phyloP scores from a whole-genome alignment of 1,139 yeast species.

The Candida sanyaensis region DNA sequence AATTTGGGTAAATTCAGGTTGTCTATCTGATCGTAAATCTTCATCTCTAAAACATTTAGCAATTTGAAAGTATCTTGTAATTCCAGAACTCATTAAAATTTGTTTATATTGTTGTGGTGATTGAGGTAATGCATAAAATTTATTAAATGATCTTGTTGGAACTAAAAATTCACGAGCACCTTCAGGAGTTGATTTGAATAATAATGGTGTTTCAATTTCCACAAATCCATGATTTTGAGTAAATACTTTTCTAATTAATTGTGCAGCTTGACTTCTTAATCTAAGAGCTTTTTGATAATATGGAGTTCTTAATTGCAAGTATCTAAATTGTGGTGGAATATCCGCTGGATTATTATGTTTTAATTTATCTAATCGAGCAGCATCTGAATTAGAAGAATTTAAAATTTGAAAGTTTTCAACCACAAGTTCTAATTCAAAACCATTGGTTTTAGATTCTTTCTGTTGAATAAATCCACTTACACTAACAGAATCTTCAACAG shows the following conservation, averaged over 20 bases:
- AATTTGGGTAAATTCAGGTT: slow-evolving; percentile 95
- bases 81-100: slow-evolving; percentile 90
- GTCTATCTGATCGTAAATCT: slow-evolving; percentile 91
- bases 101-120: slow-evolving; percentile 98
- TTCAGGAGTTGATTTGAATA: slow-evolving; percentile 96
- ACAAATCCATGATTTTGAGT: slow-evolving; percentile 52
- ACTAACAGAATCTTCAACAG: slow-evolving; percentile 74
- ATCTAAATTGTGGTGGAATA: slow-evolving; percentile 79
- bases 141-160: slow-evolving; percentile 69
- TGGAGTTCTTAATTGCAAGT: slow-evolving; percentile 72
- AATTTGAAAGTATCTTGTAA: slow-evolving; percentile 80
- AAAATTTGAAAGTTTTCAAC: slow-evolving; percentile 55
- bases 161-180: slow-evolving; percentile 97
- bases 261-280: slow-evolving; percentile 62
- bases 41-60: slow-evolving; percentile 97
- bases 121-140: slow-evolving; percentile 90
- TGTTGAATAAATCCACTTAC: slow-evolving; percentile 57
- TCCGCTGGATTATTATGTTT: slow-evolving; percentile 49
- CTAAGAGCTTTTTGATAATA: slow-evolving; percentile 60
- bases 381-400: slow-evolving; percentile 66
- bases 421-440: slow-evolving; percentile 54
- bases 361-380: slow-evolving; percentile 69
- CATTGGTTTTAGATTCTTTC: slow-evolving; percentile 25
- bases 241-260: slow-evolving; percentile 53
- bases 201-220: slow-evolving; percentile 89